Conservation (phyloP, 805 yeast species). For the Ogataea nitratoaversa region DNA sequence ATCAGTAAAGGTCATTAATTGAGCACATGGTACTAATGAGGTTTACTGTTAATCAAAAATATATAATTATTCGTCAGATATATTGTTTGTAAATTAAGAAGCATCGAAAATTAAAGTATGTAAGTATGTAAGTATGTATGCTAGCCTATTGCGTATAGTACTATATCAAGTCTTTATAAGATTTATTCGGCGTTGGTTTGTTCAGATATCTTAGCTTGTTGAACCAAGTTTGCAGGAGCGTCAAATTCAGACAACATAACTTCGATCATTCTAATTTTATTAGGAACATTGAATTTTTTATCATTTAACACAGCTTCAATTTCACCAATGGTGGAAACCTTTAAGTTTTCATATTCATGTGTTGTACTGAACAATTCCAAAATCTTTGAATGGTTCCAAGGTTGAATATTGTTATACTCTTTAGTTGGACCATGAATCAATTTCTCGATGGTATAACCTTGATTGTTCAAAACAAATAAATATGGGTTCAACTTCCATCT, state of each 20-base stretch:
- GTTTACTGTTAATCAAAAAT: too few relatives aligned
- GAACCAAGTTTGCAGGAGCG: conserved; percentile 57
- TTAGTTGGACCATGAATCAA: conserved; percentile 61
- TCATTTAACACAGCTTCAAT: conserved; percentile 43
- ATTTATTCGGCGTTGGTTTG: conserved; percentile 13
- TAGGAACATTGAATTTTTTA: conserved; percentile 42
- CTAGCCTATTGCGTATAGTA: too few relatives aligned
- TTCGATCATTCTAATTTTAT: conserved; percentile 57
- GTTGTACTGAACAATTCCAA: conserved; percentile 56
- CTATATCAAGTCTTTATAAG: too few relatives aligned
- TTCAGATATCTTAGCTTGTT: conserved; percentile 50
- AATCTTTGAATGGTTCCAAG: conserved; percentile 54
- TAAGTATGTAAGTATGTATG: too few relatives aligned
- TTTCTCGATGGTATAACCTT: conserved; percentile 65
- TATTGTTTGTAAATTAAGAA: too few relatives aligned
- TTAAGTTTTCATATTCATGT: conserved; percentile 42
- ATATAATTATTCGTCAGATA: too few relatives aligned
- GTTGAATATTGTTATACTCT: conserved; percentile 55
- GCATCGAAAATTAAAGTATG: too few relatives aligned
- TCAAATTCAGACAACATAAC: conserved; percentile 58
- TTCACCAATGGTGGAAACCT: conserved; percentile 52
- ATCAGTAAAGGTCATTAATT: too few relatives aligned
- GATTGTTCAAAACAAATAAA: conserved; percentile 59
- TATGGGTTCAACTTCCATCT: conserved; percentile 59
- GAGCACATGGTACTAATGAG: too few relatives aligned